Percentiles rank a stretch among this genome's conserved stretches.
phyloP scores from a whole-genome alignment of 306 rosid species.

The Medicago truncatula region DNA sequence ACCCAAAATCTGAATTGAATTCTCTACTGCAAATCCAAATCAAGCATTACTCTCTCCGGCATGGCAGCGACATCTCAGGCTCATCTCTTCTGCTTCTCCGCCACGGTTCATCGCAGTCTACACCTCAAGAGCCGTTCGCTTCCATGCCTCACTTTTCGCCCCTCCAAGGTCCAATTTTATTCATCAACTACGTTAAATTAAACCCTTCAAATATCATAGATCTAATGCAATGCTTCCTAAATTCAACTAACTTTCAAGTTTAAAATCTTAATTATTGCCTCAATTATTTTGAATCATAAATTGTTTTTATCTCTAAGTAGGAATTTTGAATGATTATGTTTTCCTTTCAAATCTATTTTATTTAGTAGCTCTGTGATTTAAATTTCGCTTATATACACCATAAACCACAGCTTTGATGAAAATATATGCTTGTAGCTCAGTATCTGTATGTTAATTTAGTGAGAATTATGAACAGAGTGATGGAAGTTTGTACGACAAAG shows the following conservation, averaged over 20 bases:
- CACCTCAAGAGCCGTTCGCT: slow-evolving; percentile 46
- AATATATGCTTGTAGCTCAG: background rate
- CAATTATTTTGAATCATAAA: background rate
- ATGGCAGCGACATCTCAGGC: slow-evolving; percentile 61
- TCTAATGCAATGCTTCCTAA: slow-evolving; percentile 22
- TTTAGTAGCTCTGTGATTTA: background rate
- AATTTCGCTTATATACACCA: background rate
- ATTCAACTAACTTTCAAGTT: background rate
- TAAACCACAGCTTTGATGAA: background rate
- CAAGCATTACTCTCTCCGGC: slow-evolving; percentile 7
- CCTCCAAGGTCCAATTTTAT: slow-evolving; percentile 53
- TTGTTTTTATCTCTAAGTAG: background rate
- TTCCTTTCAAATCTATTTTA: slow-evolving; percentile 3
- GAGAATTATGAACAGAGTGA: background rate
- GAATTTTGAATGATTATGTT: background rate
- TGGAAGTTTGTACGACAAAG: background rate
- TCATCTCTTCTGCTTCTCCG: slow-evolving; percentile 55
- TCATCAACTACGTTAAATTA: background rate
- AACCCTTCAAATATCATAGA: background rate
- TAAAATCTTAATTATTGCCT: background rate
- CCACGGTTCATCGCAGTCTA: slow-evolving; percentile 57
- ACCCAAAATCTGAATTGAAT: background rate
- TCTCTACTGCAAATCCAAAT: background rate
- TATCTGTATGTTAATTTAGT: background rate
- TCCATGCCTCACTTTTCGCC: slow-evolving; percentile 46